Percentiles rank a stretch among this genome's conserved stretches.
These are phyloP conservation scores for Fusarium robinianum DNA, from an alignment of 2,329 filamentous ascomycete species.

Conservation along the genomic window DNA sequence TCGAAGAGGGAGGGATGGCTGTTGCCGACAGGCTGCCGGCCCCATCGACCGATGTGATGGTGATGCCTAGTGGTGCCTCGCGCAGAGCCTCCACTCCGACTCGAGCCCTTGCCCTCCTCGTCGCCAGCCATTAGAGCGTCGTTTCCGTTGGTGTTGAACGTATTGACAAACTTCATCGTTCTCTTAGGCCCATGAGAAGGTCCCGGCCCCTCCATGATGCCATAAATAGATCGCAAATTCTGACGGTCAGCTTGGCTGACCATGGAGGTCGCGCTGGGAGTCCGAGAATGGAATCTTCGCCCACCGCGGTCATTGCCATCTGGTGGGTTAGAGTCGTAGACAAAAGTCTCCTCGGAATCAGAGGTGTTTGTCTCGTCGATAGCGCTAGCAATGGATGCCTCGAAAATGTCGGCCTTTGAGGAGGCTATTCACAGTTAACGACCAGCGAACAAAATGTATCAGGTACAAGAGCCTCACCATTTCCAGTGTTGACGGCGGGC, in stretches of 20 bases:
- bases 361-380: conserved; percentile 96
- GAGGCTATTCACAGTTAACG: conserved; percentile 28
- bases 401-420: conserved; percentile 96
- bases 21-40: conserved; percentile 68
- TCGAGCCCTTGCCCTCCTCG: conserved; percentile 65
- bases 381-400: conserved; percentile 93
- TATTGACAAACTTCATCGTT: conserved; percentile 95
- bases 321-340: conserved; percentile 97
- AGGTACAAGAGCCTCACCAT: conserved; percentile 59
- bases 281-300: conserved; percentile 88
- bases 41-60: conserved; percentile 74
- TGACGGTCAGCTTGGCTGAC: conserved; percentile 67
- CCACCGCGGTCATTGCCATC: conserved; percentile 61
- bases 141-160: conserved; percentile 65
- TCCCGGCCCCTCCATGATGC: conserved; percentile 63
- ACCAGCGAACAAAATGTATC: conserved; percentile 19
- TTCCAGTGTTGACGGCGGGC: conserved; percentile 69
- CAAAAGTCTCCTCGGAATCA: conserved; percentile 97
- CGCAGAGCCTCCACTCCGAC: conserved; percentile 63
- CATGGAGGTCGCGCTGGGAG: conserved; percentile 89
- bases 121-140: conserved; percentile 62
- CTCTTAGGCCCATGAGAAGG: conserved; percentile 63
- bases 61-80: conserved; percentile 74
- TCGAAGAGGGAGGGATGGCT: conserved; percentile 74
- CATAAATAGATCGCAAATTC: conserved; percentile 67